Conservation (phyloP, 1,139 yeast species). For the Taphrina communis region DNA sequence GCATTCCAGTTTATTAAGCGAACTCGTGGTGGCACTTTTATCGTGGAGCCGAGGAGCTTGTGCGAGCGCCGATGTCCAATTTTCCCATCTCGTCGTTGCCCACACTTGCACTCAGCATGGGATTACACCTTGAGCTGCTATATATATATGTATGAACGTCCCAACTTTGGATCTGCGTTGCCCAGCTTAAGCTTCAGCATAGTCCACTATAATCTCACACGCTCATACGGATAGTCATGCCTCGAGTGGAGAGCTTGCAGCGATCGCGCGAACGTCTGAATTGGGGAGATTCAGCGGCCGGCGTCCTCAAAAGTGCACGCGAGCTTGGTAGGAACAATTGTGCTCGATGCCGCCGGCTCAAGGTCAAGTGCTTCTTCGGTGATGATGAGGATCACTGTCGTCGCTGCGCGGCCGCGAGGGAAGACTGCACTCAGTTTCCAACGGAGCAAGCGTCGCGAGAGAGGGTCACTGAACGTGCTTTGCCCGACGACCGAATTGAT, state of each 20-base stretch:
- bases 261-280: slow-evolving; percentile 5
- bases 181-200: not conserved
- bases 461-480: not conserved
- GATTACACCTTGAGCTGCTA: not conserved
- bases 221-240: not conserved
- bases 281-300: not conserved
- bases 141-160: not conserved
- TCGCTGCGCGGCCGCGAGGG: not conserved
- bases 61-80: not conserved
- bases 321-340: slow-evolving; percentile 14
- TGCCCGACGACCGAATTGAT: not conserved
- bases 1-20: too few species aligned
- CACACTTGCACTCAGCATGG: not conserved
- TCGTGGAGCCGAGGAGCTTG: slow-evolving; percentile 4
- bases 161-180: not conserved
- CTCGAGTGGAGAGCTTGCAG: slow-evolving; percentile 6
- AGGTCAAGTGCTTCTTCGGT: slow-evolving; percentile 10
- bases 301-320: not conserved
- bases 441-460: not conserved
- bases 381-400: not conserved
- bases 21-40: not conserved
- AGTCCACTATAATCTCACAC: too few species aligned
- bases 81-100: not conserved
- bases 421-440: not conserved
- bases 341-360: not conserved